Evolutionary conservation across 208 protist genomes (phyloP).

Genomic region (Acanthamoeba divionensis): DNA sequence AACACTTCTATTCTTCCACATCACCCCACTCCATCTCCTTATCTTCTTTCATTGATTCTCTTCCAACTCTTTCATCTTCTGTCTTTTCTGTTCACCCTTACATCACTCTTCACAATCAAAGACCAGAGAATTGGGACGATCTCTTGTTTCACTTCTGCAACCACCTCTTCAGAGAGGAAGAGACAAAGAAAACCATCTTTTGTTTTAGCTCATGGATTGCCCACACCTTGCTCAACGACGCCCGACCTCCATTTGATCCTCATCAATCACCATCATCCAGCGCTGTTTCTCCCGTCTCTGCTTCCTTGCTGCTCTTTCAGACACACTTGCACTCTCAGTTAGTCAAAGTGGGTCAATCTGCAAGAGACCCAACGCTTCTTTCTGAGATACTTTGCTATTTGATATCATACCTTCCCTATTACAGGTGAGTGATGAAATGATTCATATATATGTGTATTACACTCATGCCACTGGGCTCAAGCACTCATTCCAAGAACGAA

Average conservation of each 20-base stretch:
- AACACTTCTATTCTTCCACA: not conserved
- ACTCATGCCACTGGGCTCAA: too few relatives aligned
- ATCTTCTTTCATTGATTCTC: not conserved
- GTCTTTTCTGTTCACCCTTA: not conserved
- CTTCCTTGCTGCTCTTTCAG: not conserved
- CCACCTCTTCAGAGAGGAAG: not conserved
- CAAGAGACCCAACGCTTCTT: not conserved
- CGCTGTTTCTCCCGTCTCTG: not conserved
- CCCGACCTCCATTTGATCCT: not conserved
- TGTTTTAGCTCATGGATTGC: not conserved
- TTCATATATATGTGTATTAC: too few relatives aligned
- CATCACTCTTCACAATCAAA: not conserved
- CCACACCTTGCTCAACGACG: not conserved
- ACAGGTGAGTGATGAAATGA: too few relatives aligned
- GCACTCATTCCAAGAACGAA: too few relatives aligned
- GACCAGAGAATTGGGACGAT: not conserved
- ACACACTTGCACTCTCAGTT: constrained; percentile 6
- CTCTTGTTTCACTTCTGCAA: not conserved
- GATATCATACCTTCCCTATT: not conserved
- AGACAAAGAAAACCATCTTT: not conserved
- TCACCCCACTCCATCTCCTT: not conserved
- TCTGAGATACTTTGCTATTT: not conserved
- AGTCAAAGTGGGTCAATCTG: not conserved
- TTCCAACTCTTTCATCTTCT: too few relatives aligned
- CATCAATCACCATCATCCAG: not conserved